Evolutionary conservation across 148 eudicot species (phyloP).

Genomic region (Selenicereus undatus): DNA sequence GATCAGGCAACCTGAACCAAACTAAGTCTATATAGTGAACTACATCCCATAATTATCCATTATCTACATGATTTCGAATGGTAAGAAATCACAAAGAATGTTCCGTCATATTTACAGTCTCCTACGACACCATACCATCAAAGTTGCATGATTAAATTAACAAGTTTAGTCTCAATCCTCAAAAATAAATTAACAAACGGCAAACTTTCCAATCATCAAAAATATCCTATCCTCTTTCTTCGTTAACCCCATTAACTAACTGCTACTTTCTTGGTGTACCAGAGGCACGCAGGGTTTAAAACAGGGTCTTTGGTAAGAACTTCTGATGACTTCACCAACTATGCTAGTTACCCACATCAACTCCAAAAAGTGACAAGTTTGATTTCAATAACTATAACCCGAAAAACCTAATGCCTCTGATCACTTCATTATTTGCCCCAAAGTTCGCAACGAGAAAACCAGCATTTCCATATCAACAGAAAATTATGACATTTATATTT

Average conservation of each 20-base stretch:
- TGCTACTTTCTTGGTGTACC: neutral
- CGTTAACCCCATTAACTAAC: neutral
- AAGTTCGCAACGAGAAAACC: too few species aligned
- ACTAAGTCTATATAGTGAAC: neutral
- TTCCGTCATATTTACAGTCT: neutral
- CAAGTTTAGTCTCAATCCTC: neutral
- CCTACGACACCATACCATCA: neutral
- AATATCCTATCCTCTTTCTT: neutral
- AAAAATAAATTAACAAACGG: too few species aligned
- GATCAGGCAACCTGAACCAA: neutral
- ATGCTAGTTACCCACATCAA: too few species aligned
- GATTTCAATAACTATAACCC: too few species aligned
- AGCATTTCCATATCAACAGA: too few species aligned
- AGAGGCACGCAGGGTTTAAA: too few species aligned
- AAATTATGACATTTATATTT: too few species aligned
- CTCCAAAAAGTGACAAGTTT: too few species aligned
- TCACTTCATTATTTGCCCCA: too few species aligned
- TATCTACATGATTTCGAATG: neutral
- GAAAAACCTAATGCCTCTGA: too few species aligned
- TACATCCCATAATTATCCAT: neutral
- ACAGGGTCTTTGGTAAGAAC: too few species aligned
- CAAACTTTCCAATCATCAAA: neutral
- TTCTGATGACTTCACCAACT: too few species aligned
- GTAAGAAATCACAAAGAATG: neutral
- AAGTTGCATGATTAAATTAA: neutral